Conservation (phyloP, 2,329 filamentous ascomycete species). For the Xylaria sp. region DNA sequence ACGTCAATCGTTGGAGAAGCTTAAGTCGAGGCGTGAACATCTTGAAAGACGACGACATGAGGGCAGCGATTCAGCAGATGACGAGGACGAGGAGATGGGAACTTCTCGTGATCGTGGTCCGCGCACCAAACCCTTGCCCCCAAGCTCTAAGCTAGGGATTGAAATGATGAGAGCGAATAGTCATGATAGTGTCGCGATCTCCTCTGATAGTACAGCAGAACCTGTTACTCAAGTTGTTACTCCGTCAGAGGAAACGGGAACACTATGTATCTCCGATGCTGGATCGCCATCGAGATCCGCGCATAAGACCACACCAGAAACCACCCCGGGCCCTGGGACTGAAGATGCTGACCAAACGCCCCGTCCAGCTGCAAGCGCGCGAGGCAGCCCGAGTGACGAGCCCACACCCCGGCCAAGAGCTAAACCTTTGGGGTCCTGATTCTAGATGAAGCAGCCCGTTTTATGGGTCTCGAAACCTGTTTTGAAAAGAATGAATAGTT, state of each 20-base stretch:
- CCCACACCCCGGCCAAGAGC: conserved; percentile 53
- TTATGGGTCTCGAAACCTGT: background rate
- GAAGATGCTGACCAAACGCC: conserved; percentile 57
- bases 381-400: conserved; percentile 50
- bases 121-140: conserved; percentile 67
- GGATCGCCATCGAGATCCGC: conserved; percentile 38
- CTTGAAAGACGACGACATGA: conserved; percentile 78
- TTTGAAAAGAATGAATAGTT: conserved; percentile 18
- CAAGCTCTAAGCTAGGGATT: conserved; percentile 88
- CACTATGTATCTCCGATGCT: conserved; percentile 43
- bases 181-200: conserved; percentile 77
- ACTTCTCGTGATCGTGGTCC: conserved; percentile 54
- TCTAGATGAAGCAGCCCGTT: conserved; percentile 7
- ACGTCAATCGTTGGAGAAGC: conserved; percentile 76
- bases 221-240: conserved; percentile 64
- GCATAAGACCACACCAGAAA: conserved; percentile 48
- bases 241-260: conserved; percentile 56
- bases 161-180: conserved; percentile 99
- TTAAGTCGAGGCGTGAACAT: conserved; percentile 78
- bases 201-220: conserved; percentile 62
- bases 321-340: conserved; percentile 39
- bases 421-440: conserved; percentile 35
- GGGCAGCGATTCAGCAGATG: conserved; percentile 86
- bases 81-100: conserved; percentile 92
- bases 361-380: conserved; percentile 48